phyloP scores from a whole-genome alignment of 106 monocot genomes.

The Acanthochlamys bracteata region DNA sequence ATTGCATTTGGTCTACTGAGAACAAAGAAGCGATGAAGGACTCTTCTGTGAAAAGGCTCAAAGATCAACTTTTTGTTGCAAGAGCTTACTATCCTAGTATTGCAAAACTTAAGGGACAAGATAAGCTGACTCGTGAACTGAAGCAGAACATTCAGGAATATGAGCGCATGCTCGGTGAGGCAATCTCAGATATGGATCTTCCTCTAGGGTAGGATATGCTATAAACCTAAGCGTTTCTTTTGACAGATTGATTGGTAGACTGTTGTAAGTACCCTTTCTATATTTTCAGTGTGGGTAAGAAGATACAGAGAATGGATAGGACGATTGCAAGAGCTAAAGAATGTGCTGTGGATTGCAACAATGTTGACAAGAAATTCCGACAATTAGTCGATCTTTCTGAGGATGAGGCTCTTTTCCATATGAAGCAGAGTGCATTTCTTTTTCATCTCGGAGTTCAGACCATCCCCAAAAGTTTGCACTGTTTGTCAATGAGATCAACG shows the following conservation, averaged over 20 bases:
- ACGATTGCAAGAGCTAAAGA: slow-evolving; percentile 44
- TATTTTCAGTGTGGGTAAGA: slow-evolving; percentile 32
- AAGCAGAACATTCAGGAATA: slow-evolving; percentile 73
- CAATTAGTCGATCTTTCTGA: slow-evolving; percentile 56
- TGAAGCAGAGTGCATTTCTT: slow-evolving; percentile 54
- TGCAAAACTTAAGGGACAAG: slow-evolving; percentile 44
- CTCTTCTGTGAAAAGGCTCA: slow-evolving; percentile 32
- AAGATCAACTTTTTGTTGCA: slow-evolving; percentile 70
- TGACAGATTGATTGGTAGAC: neutral
- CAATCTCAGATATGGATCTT: slow-evolving; percentile 49
- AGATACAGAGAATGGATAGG: slow-evolving; percentile 43
- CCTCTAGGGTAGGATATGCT: slow-evolving; percentile 36
- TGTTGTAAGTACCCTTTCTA: neutral
- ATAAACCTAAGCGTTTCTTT: neutral
- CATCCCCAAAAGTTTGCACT: slow-evolving; percentile 45
- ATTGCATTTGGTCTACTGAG: slow-evolving; percentile 38
- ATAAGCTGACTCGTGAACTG: slow-evolving; percentile 37
- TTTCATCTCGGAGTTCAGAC: slow-evolving; percentile 51
- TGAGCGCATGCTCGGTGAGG: slow-evolving; percentile 61
- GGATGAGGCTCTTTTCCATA: slow-evolving; percentile 59
- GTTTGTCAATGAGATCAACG: slow-evolving; percentile 63
- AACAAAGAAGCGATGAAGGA: slow-evolving; percentile 46
- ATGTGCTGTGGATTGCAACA: slow-evolving; percentile 34
- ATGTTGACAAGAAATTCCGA: slow-evolving; percentile 61
- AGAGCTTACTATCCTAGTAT: slow-evolving; percentile 80